These are phyloP conservation scores for Gonapodya prolifera DNA, from an alignment of 192 early-diverging fungal genomes.

Conservation along the genomic window DNA sequence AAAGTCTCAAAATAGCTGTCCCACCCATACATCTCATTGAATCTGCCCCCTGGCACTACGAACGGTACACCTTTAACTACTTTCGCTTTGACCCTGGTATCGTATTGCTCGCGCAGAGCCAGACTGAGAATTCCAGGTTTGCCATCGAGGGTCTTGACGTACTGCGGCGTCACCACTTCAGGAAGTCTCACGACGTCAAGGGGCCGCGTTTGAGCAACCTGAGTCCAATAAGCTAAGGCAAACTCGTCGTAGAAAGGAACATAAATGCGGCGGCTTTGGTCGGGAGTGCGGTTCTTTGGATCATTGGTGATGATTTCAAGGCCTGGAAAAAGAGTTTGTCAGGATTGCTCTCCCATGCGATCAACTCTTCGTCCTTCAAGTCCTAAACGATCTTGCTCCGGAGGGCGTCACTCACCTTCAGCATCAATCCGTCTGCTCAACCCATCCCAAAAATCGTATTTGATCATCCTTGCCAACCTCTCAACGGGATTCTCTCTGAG, in stretches of 20 bases:
- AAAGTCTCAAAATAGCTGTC: slow-evolving; percentile 91
- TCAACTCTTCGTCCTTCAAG: too few relatives aligned
- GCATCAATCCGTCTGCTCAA: slow-evolving; percentile 59
- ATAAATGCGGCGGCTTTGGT: slow-evolving; percentile 79
- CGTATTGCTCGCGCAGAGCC: slow-evolving; percentile 31
- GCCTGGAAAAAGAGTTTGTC: slow-evolving; percentile 39
- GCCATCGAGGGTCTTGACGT: slow-evolving; percentile 83
- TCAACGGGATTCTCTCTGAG: slow-evolving; percentile 92
- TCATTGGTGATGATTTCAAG: slow-evolving; percentile 84
- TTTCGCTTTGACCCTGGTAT: not conserved
- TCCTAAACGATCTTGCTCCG: not conserved
- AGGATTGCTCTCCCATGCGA: too few relatives aligned
- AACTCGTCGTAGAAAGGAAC: slow-evolving; percentile 71
- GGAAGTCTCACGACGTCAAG: slow-evolving; percentile 75
- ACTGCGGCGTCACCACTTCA: slow-evolving; percentile 69
- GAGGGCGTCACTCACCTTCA: slow-evolving; percentile 19
- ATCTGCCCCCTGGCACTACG: slow-evolving; percentile 94
- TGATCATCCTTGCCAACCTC: slow-evolving; percentile 78
- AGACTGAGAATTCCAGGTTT: slow-evolving; percentile 82
- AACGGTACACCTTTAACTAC: slow-evolving; percentile 72
- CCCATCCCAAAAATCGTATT: slow-evolving; percentile 90
- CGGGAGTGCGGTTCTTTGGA: slow-evolving; percentile 70
- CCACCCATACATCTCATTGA: slow-evolving; percentile 99
- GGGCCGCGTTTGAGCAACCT: slow-evolving; percentile 45
- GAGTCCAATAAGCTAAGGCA: slow-evolving; percentile 66